Evolutionary conservation across 164 flowering plant species (phyloP).

Genomic region (Annona cherimola): DNA sequence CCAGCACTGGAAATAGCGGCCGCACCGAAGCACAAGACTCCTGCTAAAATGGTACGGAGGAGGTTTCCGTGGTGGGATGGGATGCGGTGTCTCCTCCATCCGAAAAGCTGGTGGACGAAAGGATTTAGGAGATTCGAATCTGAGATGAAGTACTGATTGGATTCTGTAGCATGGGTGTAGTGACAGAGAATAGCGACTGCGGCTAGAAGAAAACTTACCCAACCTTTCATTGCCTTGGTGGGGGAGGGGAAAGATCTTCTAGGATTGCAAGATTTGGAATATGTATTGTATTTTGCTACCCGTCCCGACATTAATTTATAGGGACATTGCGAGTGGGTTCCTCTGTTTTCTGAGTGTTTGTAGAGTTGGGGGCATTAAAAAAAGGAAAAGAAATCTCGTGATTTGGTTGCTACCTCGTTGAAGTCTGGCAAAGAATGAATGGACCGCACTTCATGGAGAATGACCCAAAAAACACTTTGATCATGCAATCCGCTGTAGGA

Average conservation of each 20-base stretch:
- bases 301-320: too few relatives aligned
- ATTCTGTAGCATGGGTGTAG: not conserved
- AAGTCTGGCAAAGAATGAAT: too few relatives aligned
- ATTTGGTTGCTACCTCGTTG: too few relatives aligned
- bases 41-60: constrained; percentile 21
- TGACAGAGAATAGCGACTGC: not conserved
- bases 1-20: constrained; percentile 70
- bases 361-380: too few relatives aligned
- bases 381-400: too few relatives aligned
- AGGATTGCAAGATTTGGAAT: too few relatives aligned
- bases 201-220: not conserved
- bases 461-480: too few relatives aligned
- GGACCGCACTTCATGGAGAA: too few relatives aligned
- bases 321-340: not conserved
- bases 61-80: not conserved
- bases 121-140: not conserved
- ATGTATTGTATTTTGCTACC: too few relatives aligned
- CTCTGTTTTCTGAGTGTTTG: not conserved
- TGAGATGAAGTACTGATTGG: not conserved
- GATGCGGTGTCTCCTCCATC: not conserved
- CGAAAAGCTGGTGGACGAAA: not conserved
- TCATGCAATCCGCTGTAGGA: too few relatives aligned
- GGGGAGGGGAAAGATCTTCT: too few relatives aligned
- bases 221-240: not conserved
- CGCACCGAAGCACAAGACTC: constrained; percentile 43